Evolutionary conservation across 805 yeast species (phyloP).

Genomic region (Ogataea siamensis): DNA sequence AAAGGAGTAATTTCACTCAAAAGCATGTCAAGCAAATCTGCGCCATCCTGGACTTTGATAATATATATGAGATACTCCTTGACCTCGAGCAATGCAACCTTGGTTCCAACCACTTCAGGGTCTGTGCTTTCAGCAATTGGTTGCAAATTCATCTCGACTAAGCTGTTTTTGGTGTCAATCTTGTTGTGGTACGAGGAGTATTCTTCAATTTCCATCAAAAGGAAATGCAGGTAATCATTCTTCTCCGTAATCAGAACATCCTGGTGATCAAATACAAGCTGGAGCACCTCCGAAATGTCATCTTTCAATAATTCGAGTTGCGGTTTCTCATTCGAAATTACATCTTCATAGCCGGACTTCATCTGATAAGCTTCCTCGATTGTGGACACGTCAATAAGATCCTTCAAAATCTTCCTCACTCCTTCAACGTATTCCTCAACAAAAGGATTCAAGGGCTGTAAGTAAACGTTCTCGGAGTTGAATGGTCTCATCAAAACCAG

Average conservation of each 20-base stretch:
- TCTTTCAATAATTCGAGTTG: constrained; percentile 41
- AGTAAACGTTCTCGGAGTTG: constrained; percentile 55
- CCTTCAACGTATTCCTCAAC: constrained; percentile 50
- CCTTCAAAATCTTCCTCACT: constrained; percentile 43
- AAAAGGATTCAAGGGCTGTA: constrained; percentile 79
- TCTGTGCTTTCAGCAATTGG: constrained; percentile 33
- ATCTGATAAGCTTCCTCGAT: constrained; percentile 60
- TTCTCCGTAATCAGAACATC: constrained; percentile 44
- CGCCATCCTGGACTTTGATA: constrained; percentile 77
- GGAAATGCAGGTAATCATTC: constrained; percentile 43
- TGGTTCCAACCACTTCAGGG: constrained; percentile 40
- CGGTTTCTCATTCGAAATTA: constrained; percentile 49
- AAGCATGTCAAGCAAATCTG: constrained; percentile 52
- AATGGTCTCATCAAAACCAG: constrained; percentile 68
- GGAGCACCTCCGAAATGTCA: constrained; percentile 45
- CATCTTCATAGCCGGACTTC: constrained; percentile 62
- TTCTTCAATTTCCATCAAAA: constrained; percentile 24
- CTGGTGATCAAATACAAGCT: constrained; percentile 40
- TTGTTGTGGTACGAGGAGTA: constrained; percentile 19
- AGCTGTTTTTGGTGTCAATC: constrained; percentile 19
- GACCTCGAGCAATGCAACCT: constrained; percentile 63
- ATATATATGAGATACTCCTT: constrained; percentile 81
- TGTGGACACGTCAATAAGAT: constrained; percentile 52
- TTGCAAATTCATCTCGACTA: constrained; percentile 20
- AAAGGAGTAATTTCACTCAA: constrained; percentile 61